Percentiles rank a stretch among this genome's conserved stretches.
phyloP scores from a whole-genome alignment of 129 eudicot genomes.

The Tagetes patula region DNA sequence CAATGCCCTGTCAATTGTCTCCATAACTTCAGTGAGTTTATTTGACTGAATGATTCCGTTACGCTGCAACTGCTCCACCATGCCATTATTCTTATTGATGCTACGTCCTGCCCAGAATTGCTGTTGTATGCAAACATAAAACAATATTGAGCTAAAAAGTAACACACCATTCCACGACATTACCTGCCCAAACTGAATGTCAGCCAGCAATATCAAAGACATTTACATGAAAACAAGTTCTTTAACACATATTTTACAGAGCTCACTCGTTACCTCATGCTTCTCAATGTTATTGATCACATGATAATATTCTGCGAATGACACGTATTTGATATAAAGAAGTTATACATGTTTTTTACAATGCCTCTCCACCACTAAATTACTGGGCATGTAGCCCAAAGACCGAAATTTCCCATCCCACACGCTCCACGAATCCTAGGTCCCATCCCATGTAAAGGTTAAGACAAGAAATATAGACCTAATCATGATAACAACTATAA shows the following conservation, averaged over 20 bases:
- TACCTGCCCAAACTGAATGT: slow-evolving; percentile 19
- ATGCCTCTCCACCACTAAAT: neutral
- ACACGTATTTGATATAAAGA: neutral
- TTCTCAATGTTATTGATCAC: slow-evolving; percentile 1
- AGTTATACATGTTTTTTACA: neutral
- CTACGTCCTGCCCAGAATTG: slow-evolving; percentile 55
- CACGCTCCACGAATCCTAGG: neutral
- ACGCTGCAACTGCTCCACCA: slow-evolving; percentile 66
- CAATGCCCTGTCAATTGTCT: slow-evolving; percentile 76
- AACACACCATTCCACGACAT: slow-evolving; percentile 15
- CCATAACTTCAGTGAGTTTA: slow-evolving; percentile 82
- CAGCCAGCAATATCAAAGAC: slow-evolving; percentile 7
- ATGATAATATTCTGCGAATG: neutral
- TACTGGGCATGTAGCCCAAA: neutral
- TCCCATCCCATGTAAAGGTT: neutral
- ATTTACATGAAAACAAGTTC: neutral
- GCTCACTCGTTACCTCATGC: slow-evolving; percentile 9
- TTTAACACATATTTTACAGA: neutral
- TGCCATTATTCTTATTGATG: slow-evolving; percentile 50
- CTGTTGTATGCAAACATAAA: slow-evolving; percentile 52
- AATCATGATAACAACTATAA: neutral
- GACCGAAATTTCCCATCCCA: neutral
- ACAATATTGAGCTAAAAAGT: slow-evolving; percentile 19
- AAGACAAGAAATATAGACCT: neutral
- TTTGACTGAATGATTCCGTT: slow-evolving; percentile 66